Evolutionary conservation across 345 rosid species (phyloP), one percentile per base, ranked within the genome.

Genomic region (Citrus maxima): DNA sequence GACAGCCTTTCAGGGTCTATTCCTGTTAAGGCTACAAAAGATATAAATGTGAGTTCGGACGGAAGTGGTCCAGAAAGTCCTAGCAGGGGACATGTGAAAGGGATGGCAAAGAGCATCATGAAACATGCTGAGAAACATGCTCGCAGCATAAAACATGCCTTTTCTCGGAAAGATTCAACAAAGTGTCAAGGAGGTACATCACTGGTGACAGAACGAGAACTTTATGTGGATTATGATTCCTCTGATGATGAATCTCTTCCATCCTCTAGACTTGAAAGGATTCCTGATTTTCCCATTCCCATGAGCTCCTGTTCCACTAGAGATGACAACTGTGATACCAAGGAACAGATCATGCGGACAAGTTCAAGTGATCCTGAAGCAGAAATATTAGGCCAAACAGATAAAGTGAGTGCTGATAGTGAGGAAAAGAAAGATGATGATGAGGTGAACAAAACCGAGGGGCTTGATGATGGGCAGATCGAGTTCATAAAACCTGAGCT

Each of bases 131-230:
- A 67, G 77, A 90, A 88, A 42, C 88, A 88, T 79, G 93, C 93
- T 64, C 87, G 84, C 58, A 67, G 73, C 54, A 5, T 93, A 42
- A 95, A 88, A 83, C 88, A 92, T 56, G 91, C 42, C 0, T 82
- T 96, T 76, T 91, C 98, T 6, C 88, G 84, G 46, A 96, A 88
- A 88, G 93, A 92, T 35, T 92, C 98, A 32, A 85, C 78, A 80
- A 86, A 73, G 66, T 75, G 80, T 24, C 79, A 9, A 42, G 85
- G 40, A 30, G 67, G 46, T 79, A 63, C 84, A 72, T 68, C 85
- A 38, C 67, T 46, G 1, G 76, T 67, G 54, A 65, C 34, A 35
- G 92, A 81, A 56, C 54, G 76, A 55, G 89, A 90, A 38, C 69
- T 51, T 54, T 56, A 51, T 68, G 74, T 72, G 19, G 88, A 85